A percentile compares a stretch with the other conserved stretches of the same genome.
Conservation (phyloP, 148 eudicot genomes). For the Rhododendron molle region DNA sequence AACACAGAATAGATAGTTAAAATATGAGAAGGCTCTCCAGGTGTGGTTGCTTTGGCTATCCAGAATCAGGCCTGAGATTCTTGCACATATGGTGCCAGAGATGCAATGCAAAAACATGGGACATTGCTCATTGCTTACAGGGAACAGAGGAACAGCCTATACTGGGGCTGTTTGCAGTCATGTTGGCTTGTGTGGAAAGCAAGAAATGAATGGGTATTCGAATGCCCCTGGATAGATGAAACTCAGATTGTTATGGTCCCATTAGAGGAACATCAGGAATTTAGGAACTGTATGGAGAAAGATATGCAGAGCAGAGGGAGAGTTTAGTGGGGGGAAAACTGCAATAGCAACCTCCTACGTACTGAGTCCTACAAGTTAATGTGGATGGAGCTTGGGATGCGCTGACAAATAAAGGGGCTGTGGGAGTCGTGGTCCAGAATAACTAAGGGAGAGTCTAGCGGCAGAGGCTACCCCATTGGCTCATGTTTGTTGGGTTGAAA, state of each 20-base stretch:
- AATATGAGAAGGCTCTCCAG: not conserved
- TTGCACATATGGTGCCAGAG: too few relatives aligned
- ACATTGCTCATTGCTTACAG: too few relatives aligned
- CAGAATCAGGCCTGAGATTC: not conserved
- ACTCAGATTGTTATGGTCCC: too few relatives aligned
- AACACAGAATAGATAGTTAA: too few relatives aligned
- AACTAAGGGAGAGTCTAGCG: not conserved
- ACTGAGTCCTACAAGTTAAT: not conserved
- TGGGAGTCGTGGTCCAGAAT: not conserved
- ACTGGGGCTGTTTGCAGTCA: too few relatives aligned
- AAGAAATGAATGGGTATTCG: too few relatives aligned
- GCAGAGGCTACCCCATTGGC: not conserved
- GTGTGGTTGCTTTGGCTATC: not conserved
- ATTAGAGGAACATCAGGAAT: not conserved
- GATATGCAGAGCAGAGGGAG: not conserved
- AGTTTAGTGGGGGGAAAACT: not conserved
- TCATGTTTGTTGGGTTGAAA: not conserved
- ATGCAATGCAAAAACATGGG: too few relatives aligned
- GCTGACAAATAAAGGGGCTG: not conserved
- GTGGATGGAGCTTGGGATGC: not conserved
- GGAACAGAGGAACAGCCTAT: too few relatives aligned
- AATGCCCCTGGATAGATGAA: too few relatives aligned
- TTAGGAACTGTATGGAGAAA: not conserved
- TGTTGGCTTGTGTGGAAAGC: too few relatives aligned
- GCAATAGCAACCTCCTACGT: not conserved